Evolutionary conservation across 176 grass and related monocot genomes (phyloP), one percentile per base, ranked within the genome.

Genomic region (Echinochloa phyllopogon): DNA sequence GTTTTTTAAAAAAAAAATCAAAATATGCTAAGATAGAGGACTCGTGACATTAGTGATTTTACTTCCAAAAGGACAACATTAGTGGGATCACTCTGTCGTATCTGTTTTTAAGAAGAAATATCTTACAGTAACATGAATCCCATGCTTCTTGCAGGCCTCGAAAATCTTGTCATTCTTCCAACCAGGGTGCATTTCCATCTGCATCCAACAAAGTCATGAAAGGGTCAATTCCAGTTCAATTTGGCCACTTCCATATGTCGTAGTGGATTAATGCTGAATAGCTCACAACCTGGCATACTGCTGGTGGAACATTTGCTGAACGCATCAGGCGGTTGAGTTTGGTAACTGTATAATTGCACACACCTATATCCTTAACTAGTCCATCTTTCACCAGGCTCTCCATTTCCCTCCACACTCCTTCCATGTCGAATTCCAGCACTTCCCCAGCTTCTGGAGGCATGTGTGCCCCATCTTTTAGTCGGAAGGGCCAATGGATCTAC

Each of bases 141-240:
- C 91, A 52, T 79, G 84, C 58, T 94, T 90, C 87, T 94, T 92
- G 91, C 94, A 92, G 27, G 84, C 91, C 86, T 97, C 85, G 0
- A 92, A 48, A 20, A 97, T 79, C 77, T 92, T 97, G 17, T 90
- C 87, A n/a, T 97, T 97, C 91, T 88, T 94, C 91, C 94, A 94
- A 48, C 94, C 87, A 80, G 91, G 89, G 65, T 94, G 94, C 91
- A 94, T 94, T 82, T 97, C 91, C 87, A 94, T 97, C 89, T 97
- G 64, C 61, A 44, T 37, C 8, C 68, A 73, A 56, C 72, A 6
- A 44, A 72, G 72, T 45, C 71, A 70, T 65, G 15, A 72, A 44
- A 77, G 8, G 6, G 17, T 61, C 15, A 78, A 67, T 10, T 73
- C 24, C 47, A 52, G 16, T 52, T 73, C 14, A 69, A 40, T 38